Evolutionary conservation across 139 green algal genomes (phyloP).

Genomic region (Nannochloris sp.): DNA sequence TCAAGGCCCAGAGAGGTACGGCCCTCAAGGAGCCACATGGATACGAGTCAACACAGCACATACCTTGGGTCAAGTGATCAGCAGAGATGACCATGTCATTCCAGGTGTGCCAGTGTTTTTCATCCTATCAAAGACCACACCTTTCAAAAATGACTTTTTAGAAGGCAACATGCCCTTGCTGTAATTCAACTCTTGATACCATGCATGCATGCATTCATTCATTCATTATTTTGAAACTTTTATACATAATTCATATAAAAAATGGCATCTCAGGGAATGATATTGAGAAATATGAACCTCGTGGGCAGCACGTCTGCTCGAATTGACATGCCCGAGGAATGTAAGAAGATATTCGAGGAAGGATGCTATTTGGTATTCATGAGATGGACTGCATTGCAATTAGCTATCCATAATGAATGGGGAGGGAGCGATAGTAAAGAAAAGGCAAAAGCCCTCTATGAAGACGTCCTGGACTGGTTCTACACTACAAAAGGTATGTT

Average conservation of each 20-base stretch:
- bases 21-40: constrained; percentile 32
- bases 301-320: constrained; percentile 5
- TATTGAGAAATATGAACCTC: constrained; percentile 25
- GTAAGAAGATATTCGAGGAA: constrained; percentile 58
- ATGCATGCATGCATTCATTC: not conserved
- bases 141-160: constrained; percentile 57
- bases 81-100: constrained; percentile 46
- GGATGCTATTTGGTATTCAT: constrained; percentile 51
- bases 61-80: constrained; percentile 43
- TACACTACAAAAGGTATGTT: constrained; percentile 59
- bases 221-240: not conserved
- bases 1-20: constrained; percentile 52
- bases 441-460: constrained; percentile 62
- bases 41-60: constrained; percentile 22
- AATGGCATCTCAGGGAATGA: constrained; percentile 21
- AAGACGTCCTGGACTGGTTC: constrained; percentile 78
- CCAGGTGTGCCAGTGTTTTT: constrained; percentile 75
- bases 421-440: constrained; percentile 56
- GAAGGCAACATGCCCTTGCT: constrained; percentile 31
- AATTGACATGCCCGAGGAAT: not conserved
- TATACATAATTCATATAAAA: not conserved
- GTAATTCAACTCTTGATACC: constrained; percentile 6
- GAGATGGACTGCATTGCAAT: constrained; percentile 76
- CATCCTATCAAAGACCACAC: constrained; percentile 53
- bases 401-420: constrained; percentile 86